Conservation (phyloP, 1,284 basidiomycete genomes). For the Austroboletus novae-zelandiae region DNA sequence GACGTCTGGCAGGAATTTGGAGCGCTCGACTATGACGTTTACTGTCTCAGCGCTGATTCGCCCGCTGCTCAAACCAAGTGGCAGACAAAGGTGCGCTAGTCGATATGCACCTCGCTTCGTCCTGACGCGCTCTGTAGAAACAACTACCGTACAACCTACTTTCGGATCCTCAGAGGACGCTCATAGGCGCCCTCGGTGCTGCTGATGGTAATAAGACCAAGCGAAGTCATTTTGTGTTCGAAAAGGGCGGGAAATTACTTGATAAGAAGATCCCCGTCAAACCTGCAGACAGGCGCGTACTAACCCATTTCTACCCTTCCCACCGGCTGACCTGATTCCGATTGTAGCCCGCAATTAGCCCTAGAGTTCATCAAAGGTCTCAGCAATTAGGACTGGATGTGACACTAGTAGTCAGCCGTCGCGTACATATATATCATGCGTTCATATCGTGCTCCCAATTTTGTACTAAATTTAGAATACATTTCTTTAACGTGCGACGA, state of each 20-base stretch:
- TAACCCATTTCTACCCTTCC: neutral
- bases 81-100: conserved; percentile 66
- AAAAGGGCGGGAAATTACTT: conserved; percentile 81
- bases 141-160: conserved; percentile 81
- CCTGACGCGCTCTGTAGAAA: conserved; percentile 49
- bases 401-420: neutral
- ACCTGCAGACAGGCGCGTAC: conserved; percentile 69
- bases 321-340: neutral
- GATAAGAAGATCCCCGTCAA: conserved; percentile 83
- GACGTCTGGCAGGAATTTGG: conserved; percentile 79
- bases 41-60: conserved; percentile 85
- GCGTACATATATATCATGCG: neutral
- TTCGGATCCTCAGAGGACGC: conserved; percentile 78
- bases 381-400: conserved; percentile 9
- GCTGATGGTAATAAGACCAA: conserved; percentile 79
- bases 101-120: neutral
- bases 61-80: conserved; percentile 77
- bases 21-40: conserved; percentile 69
- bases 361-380: conserved; percentile 42
- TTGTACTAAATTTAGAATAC: too few relatives aligned
- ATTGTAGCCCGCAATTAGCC: conserved; percentile 31
- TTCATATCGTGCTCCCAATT: neutral
- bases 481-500: too few relatives aligned
- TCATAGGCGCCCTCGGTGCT: conserved; percentile 84
- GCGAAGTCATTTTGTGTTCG: conserved; percentile 89